Percentiles rank a stretch among this genome's conserved stretches.
These are phyloP conservation scores for Pulicaria dysenterica DNA, from an alignment of 129 eudicot genomes.

Conservation along the genomic window DNA sequence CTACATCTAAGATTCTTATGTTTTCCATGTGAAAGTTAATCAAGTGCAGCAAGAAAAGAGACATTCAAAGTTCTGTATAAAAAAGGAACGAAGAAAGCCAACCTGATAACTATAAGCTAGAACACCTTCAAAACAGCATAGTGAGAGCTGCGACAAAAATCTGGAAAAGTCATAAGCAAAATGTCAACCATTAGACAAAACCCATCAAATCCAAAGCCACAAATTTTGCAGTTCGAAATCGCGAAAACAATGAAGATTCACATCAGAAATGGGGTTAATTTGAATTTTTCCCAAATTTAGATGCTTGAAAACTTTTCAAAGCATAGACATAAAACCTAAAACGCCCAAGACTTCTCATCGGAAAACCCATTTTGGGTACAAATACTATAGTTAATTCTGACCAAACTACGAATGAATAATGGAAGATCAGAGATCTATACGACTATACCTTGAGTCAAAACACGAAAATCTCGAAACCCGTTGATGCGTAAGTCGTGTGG, in stretches of 20 bases:
- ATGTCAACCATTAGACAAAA: conserved; percentile 16
- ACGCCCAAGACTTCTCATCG: not conserved
- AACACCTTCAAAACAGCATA: conserved; percentile 22
- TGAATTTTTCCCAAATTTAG: not conserved
- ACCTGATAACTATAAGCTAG: conserved; percentile 33
- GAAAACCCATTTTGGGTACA: conserved; percentile 3
- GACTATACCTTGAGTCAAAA: conserved; percentile 33
- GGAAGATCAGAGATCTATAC: conserved; percentile 44
- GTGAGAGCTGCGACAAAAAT: conserved; percentile 32
- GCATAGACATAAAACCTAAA: not conserved
- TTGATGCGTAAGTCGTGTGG: not conserved
- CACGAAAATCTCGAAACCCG: conserved; percentile 25
- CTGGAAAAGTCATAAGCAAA: conserved; percentile 38
- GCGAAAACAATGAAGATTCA: not conserved
- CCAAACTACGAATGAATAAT: not conserved
- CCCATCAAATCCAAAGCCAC: conserved; percentile 19
- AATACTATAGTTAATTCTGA: not conserved
- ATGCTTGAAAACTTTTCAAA: not conserved
- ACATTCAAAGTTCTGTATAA: not conserved
- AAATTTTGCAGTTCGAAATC: conserved; percentile 5
- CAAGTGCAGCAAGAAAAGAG: not conserved
- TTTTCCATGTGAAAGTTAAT: not conserved
- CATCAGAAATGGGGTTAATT: not conserved
- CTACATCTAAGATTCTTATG: conserved; percentile 19
- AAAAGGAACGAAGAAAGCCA: conserved; percentile 15